These are phyloP conservation scores for Adenanthera pavonina DNA, from an alignment of 306 rosid species.

Conservation along the genomic window DNA sequence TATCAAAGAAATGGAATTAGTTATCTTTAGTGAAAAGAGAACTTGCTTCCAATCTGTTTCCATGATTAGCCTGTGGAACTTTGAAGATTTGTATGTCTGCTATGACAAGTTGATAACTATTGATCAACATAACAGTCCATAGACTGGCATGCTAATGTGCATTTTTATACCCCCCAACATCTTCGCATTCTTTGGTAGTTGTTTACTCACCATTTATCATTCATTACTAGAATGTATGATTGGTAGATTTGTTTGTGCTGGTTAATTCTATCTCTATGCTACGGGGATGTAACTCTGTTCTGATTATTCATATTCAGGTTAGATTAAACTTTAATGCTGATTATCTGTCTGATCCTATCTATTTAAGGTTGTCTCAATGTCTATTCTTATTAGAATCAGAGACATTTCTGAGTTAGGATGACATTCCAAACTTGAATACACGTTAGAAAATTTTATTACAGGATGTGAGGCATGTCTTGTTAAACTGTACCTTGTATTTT, in stretches of 20 bases:
- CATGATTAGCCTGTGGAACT: background rate
- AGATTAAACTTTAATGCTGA: background rate
- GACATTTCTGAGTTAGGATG: background rate
- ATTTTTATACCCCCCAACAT: background rate
- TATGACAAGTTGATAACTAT: background rate
- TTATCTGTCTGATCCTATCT: slow-evolving; percentile 2
- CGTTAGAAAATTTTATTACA: background rate
- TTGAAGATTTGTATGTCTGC: background rate
- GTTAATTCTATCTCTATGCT: background rate
- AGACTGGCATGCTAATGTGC: background rate
- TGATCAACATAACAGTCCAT: slow-evolving; percentile 5
- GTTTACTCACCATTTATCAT: background rate
- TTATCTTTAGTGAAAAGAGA: background rate
- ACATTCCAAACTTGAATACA: slow-evolving; percentile 5
- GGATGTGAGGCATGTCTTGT: background rate
- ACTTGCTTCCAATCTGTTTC: background rate
- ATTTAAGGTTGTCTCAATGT: background rate
- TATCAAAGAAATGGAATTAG: background rate
- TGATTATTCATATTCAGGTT: background rate
- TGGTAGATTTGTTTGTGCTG: background rate
- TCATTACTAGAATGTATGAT: background rate
- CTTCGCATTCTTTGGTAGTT: slow-evolving; percentile 8
- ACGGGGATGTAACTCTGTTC: background rate
- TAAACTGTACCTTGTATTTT: background rate
- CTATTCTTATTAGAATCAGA: slow-evolving; percentile 6